Evolutionary conservation across 176 grass and related monocot species (phyloP), one percentile per base, ranked within the genome.

Genomic region (Miscanthus lutarioriparius): DNA sequence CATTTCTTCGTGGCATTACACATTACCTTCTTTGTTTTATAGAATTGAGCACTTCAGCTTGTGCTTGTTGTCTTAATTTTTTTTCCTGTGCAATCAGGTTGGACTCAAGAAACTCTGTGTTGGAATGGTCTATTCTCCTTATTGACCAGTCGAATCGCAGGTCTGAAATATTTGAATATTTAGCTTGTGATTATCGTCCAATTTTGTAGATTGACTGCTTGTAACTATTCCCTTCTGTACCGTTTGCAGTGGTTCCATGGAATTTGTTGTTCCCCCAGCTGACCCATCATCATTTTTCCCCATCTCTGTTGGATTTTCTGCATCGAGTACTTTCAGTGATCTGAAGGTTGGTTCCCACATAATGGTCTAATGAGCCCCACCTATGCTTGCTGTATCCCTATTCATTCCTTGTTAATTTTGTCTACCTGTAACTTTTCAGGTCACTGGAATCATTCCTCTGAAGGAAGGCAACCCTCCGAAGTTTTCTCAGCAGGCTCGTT

Each of bases 41-140:
- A 26, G 8, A 8, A 43, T 47, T 80, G 9, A 30, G 8, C 58
- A 26, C 58, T 25, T 62, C 14, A 62, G n/a, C 39, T 49, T 85
- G 54, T 89, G 14, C 85, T 51, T 76, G 8, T 40, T 71, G 27
- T 87, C 14, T 43, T 19, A 53, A 3, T 35, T 22, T 40, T 70
- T 30, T 75, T 76, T 6, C 28, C 49, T 79, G 36, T 69, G 65
- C 35, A 70, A 78, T 77, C 76, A 97, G 94, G 76, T 94, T 90
- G 84, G 89, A 97, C 76, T 80, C 82, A 16, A 97, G 89, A 65
- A 90, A 88, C 36, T 97, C 91, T 26, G 54, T 64, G 43, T 72
- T 94, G 85, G 94, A 97, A 76, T 97, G 94, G 94, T 92, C 94
- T 70, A 88, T 97, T 84, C 48, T 92, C 45, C 91, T 94, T 88